These are phyloP conservation scores for Capsella rubella DNA, from an alignment of 441 rosid species.

Conservation along the genomic window DNA sequence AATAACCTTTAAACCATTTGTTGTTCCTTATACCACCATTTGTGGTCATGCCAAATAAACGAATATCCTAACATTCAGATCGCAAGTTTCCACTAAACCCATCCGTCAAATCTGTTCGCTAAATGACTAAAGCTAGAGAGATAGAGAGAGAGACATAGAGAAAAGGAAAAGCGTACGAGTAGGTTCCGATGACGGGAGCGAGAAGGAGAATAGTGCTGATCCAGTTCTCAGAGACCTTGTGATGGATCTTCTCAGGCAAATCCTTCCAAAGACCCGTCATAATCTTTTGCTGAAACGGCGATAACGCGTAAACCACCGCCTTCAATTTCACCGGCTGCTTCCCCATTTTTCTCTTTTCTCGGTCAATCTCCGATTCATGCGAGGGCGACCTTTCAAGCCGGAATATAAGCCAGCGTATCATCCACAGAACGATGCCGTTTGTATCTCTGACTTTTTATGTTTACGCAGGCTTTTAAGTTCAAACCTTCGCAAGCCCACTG, in stretches of 20 bases:
- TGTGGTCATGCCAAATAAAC: neutral
- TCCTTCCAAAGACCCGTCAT: constrained; percentile 90
- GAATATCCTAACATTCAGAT: neutral
- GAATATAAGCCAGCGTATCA: neutral
- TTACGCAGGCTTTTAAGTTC: neutral
- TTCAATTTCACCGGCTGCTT: constrained; percentile 89
- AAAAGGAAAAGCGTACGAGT: constrained; percentile 49
- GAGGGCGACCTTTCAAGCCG: constrained; percentile 8
- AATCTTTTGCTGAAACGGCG: constrained; percentile 94
- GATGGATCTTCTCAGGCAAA: constrained; percentile 77
- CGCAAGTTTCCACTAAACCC: neutral
- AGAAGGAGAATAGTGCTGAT: constrained; percentile 79
- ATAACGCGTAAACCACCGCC: constrained; percentile 93
- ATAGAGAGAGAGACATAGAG: neutral
- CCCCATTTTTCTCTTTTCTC: constrained; percentile 56
- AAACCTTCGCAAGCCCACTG: neutral
- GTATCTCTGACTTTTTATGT: too few relatives aligned
- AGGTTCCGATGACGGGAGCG: constrained; percentile 75
- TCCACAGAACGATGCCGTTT: constrained; percentile 10
- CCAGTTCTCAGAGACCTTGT: constrained; percentile 97
- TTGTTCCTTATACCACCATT: neutral
- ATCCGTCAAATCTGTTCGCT: neutral
- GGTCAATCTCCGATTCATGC: neutral
- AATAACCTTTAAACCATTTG: neutral
- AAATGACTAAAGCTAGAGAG: neutral